A percentile compares a stretch with the other conserved stretches of the same genome.
phyloP scores from a whole-genome alignment of 306 rosid genomes.

The Medicago ruthenica region DNA sequence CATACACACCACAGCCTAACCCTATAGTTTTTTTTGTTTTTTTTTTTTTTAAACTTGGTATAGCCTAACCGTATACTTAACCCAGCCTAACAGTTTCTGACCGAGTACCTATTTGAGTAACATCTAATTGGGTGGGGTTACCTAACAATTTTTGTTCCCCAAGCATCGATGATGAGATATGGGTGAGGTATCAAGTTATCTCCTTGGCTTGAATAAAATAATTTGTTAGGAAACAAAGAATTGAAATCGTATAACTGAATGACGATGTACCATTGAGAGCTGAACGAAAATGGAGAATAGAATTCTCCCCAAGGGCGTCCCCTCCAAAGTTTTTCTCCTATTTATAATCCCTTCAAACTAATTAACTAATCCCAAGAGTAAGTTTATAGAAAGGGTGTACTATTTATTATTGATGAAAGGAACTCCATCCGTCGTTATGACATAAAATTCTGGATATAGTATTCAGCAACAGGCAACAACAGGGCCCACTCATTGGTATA shows the following conservation, averaged over 20 bases:
- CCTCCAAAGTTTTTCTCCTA: neutral
- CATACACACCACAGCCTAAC: neutral
- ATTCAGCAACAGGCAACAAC: slow-evolving; percentile 27
- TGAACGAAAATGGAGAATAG: neutral
- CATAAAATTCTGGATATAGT: slow-evolving; percentile 5
- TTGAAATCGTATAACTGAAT: neutral
- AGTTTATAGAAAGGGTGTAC: slow-evolving; percentile 1
- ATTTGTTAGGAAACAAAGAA: neutral
- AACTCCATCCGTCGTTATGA: slow-evolving; percentile 17
- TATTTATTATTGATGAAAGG: slow-evolving; percentile 16
- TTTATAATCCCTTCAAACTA: neutral
- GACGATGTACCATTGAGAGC: neutral
- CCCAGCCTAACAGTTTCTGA: neutral
- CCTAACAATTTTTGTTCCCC: neutral
- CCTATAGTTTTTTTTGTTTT: too few relatives aligned
- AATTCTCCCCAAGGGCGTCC: neutral
- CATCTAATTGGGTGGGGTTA: slow-evolving; percentile 4
- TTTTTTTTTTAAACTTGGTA: too few relatives aligned
- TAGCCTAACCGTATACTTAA: too few relatives aligned
- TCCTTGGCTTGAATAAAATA: slow-evolving; percentile 15
- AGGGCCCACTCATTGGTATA: slow-evolving; percentile 1
- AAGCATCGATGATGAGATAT: neutral
- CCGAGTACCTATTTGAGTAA: neutral
- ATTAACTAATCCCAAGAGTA: neutral
- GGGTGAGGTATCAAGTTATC: neutral